A percentile compares a stretch with the other conserved stretches of the same genome.
Evolutionary conservation across 73 alveolate genomes (phyloP).

Genomic region (Durusdinium trenchii): DNA sequence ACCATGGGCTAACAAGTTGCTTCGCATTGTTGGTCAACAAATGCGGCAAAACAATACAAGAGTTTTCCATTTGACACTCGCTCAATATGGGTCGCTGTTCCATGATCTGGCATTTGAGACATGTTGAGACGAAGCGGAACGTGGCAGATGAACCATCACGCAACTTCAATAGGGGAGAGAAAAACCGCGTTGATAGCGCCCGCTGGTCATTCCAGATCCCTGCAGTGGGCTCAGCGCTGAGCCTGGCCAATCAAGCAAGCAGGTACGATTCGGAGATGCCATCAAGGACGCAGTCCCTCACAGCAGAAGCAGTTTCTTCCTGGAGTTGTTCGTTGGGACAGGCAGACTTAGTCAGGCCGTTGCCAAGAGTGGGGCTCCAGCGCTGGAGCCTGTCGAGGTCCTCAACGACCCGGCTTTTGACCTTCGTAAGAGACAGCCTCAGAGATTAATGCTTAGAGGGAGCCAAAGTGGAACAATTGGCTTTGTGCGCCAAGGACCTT

Average conservation of each 20-base stretch:
- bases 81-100: not conserved
- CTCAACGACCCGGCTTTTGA: not conserved
- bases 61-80: not conserved
- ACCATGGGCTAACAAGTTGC: not conserved
- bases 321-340: not conserved
- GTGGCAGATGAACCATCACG: conserved; percentile 45
- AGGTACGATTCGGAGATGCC: not conserved
- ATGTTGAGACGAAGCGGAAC: conserved; percentile 16
- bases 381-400: not conserved
- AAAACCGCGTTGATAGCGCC: not conserved
- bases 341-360: not conserved
- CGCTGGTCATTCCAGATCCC: not conserved
- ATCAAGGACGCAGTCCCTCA: not conserved
- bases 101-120: not conserved
- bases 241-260: conserved; percentile 2
- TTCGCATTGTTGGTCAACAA: not conserved
- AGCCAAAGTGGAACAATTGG: not conserved
- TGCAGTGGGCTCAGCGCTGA: not conserved
- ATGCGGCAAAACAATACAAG: not conserved
- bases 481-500: not conserved
- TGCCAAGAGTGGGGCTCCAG: not conserved
- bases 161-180: not conserved
- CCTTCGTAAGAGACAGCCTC: not conserved
- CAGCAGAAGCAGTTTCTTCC: no score
- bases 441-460: not conserved